Evolutionary conservation across 2,329 filamentous ascomycete genomes (phyloP).

Genomic region (Ceratocystis lukuohia): DNA sequence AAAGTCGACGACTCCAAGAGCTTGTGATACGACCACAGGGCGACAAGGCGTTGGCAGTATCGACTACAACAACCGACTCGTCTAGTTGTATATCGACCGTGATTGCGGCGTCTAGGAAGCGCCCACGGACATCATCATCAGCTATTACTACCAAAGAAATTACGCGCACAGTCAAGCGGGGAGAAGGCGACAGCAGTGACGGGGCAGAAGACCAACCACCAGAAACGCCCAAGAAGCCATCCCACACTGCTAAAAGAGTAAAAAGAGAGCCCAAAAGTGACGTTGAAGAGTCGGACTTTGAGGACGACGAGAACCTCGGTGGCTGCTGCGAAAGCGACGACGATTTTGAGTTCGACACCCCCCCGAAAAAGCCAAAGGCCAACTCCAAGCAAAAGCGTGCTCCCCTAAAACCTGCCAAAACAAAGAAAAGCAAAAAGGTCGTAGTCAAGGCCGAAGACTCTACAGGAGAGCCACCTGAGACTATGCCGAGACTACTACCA

Average conservation of each 20-base stretch:
- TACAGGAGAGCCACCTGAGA: neutral
- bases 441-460: conserved; percentile 6
- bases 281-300: conserved; percentile 11
- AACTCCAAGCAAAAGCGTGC: neutral
- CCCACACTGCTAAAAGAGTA: neutral
- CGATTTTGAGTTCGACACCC: conserved; percentile 4
- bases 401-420: neutral
- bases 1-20: conserved; percentile 2
- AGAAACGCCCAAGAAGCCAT: neutral
- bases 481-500: conserved; percentile 14
- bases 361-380: neutral
- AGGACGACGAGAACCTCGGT: conserved; percentile 11
- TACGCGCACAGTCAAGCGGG: neutral
- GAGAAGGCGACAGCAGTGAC: neutral
- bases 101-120: neutral
- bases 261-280: conserved; percentile 7
- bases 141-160: neutral
- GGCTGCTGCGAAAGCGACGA: conserved; percentile 16
- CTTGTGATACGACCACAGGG: conserved; percentile 2
- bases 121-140: neutral
- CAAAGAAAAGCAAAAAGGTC: neutral
- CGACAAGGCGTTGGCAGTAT: neutral
- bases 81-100: neutral
- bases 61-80: neutral
- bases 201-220: neutral